These are phyloP conservation scores for Cicer cuneatum DNA, from an alignment of 306 rosid species.

Conservation along the genomic window DNA sequence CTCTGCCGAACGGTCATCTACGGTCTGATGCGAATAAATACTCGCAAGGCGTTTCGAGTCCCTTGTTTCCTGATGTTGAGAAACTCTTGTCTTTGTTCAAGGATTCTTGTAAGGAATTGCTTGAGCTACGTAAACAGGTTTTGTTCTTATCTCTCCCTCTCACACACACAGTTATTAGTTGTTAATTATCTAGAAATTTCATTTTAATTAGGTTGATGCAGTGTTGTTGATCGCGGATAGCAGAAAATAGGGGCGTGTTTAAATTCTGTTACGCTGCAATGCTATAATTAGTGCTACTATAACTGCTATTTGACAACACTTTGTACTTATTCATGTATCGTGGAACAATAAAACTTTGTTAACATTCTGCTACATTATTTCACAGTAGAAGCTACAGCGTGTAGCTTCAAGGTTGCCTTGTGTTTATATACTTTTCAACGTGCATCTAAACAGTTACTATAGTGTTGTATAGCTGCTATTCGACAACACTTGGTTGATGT, in stretches of 20 bases:
- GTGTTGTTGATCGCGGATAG: neutral
- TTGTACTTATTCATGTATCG: neutral
- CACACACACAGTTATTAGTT: neutral
- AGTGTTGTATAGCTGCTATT: neutral
- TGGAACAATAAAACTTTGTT: neutral
- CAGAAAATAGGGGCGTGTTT: neutral
- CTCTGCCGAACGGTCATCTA: constrained; percentile 66
- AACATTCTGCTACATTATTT: too few species aligned
- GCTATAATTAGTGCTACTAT: neutral
- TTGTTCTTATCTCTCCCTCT: neutral
- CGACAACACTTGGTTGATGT: constrained; percentile 25
- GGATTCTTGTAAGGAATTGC: constrained; percentile 90
- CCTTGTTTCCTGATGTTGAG: constrained; percentile 91
- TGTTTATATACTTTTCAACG: too few species aligned
- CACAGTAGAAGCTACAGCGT: too few species aligned
- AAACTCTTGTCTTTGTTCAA: constrained; percentile 81
- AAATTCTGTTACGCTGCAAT: neutral
- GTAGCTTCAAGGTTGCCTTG: too few species aligned
- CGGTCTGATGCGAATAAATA: constrained; percentile 64
- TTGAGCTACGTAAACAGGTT: constrained; percentile 95
- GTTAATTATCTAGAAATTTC: constrained; percentile 5
- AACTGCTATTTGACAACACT: neutral
- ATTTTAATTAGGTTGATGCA: constrained; percentile 47
- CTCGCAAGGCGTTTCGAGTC: constrained; percentile 59
- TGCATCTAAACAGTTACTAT: too few species aligned